phyloP scores from a whole-genome alignment of 2,329 filamentous ascomycete species.

The Dichotomopilus funicola region DNA sequence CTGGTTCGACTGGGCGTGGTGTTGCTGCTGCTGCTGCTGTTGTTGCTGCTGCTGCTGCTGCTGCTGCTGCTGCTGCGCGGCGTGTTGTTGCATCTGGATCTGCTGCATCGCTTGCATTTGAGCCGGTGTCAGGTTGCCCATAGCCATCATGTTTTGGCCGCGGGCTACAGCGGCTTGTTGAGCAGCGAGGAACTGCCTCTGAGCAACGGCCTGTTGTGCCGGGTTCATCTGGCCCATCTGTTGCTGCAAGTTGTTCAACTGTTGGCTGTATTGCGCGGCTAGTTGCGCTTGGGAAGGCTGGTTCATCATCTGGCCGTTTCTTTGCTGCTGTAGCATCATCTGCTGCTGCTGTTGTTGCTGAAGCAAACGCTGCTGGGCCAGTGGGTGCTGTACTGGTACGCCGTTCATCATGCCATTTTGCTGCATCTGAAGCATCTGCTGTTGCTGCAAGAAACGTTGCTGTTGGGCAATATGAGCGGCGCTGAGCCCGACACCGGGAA shows the following conservation, averaged over 20 bases:
- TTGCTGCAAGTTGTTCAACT: slow-evolving; percentile 37
- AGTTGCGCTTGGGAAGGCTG: slow-evolving; percentile 38
- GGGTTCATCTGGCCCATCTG: slow-evolving; percentile 26
- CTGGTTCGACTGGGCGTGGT: slow-evolving; percentile 24
- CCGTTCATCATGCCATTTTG: slow-evolving; percentile 38
- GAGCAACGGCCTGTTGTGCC: slow-evolving; percentile 13
- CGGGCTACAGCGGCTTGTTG: slow-evolving; percentile 7
- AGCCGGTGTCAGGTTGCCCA: slow-evolving; percentile 13
- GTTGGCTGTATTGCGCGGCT: slow-evolving; percentile 39
- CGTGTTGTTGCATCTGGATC: slow-evolving; percentile 31
- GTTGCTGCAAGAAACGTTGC: slow-evolving; percentile 39
- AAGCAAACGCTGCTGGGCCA: slow-evolving; percentile 14
- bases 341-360: slow-evolving; percentile 31
- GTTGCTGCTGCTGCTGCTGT: slow-evolving; percentile 22
- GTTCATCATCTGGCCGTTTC: slow-evolving; percentile 30
- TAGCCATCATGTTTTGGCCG: slow-evolving; percentile 21
- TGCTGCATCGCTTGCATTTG: slow-evolving; percentile 32
- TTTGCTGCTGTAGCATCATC: slow-evolving; percentile 32
- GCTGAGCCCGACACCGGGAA: slow-evolving; percentile 34
- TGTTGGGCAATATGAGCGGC: slow-evolving; percentile 43
- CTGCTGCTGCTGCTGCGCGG: slow-evolving; percentile 7
- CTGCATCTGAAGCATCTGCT: slow-evolving; percentile 31
- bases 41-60: slow-evolving; percentile 23
- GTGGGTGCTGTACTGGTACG: slow-evolving; percentile 28
- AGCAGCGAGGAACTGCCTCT: slow-evolving; percentile 33